These are phyloP conservation scores for Hypomontagnella monticulosa DNA, from an alignment of 495 filamentous ascomycete species.

Conservation along the genomic window DNA sequence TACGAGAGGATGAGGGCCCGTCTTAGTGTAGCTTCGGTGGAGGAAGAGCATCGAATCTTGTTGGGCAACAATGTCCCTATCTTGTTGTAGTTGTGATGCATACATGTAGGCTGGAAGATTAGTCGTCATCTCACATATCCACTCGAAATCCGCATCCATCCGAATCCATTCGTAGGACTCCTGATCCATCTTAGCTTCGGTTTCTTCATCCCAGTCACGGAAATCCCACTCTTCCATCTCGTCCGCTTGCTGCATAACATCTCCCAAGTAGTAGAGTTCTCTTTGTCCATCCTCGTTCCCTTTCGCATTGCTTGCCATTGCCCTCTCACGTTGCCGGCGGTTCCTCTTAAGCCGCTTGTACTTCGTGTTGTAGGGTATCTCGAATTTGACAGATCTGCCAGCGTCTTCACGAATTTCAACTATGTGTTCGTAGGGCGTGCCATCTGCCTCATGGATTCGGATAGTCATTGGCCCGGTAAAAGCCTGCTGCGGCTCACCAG, in stretches of 20 bases:
- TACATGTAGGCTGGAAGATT: slow-evolving; percentile 96
- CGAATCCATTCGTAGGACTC: slow-evolving; percentile 99
- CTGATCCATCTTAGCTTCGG: slow-evolving; percentile 88
- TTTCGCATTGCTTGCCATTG: slow-evolving; percentile 62
- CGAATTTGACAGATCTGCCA: slow-evolving; percentile 70
- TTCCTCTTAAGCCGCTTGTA: slow-evolving; percentile 97
- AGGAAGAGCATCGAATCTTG: slow-evolving; percentile 72
- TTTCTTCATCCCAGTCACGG: slow-evolving; percentile 84
- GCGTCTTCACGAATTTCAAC: slow-evolving; percentile 89
- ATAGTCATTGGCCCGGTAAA: slow-evolving; percentile 98
- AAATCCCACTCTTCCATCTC: slow-evolving; percentile 87
- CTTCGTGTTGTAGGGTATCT: slow-evolving; percentile 99
- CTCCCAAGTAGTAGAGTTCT: slow-evolving; percentile 92
- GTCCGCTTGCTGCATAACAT: slow-evolving; percentile 83
- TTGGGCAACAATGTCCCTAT: slow-evolving; percentile 95
- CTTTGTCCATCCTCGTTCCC: slow-evolving; percentile 80
- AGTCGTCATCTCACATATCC: slow-evolving; percentile 81
- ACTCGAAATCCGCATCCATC: slow-evolving; percentile 98
- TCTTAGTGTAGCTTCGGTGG: slow-evolving; percentile 40
- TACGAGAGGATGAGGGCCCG: slow-evolving; percentile 72
- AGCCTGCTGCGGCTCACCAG: slow-evolving; percentile 73
- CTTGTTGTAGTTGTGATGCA: slow-evolving; percentile 94
- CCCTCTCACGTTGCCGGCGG: slow-evolving; percentile 84
- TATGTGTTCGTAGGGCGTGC: slow-evolving; percentile 98
- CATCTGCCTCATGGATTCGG: slow-evolving; percentile 97